Evolutionary conservation across 192 early-diverging fungal species (phyloP), one percentile per base, ranked within the genome.

Genomic region (Backusella liffmaniae): DNA sequence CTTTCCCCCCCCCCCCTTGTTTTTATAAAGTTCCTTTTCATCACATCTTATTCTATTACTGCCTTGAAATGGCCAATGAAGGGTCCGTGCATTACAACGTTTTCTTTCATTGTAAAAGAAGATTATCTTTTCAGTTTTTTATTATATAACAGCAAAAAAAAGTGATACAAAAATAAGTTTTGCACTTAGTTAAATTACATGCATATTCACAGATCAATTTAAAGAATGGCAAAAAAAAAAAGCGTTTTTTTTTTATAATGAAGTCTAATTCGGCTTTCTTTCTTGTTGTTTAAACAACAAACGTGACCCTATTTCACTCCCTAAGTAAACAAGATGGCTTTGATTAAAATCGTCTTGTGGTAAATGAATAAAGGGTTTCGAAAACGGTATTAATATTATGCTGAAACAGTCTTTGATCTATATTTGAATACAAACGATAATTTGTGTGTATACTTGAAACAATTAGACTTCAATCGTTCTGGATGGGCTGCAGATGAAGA

Each of bases 381-480:
- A 62, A 13, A 62, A 29, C 23, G 23, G 23, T 59, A 62, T 12
- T 62, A 23, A 62, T 62, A 23, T 12, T 13, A 21, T 59, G 26
- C 56, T 62, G 56, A 62, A 62, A 62, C 56, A 62, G n/a, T 49
- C 46, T 49, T 49, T 49, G n/a, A 49, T n/a, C 46, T 49, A 29
- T 29, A 62, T 12, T 62, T 26, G 23, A 29, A 62, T 62, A 23
- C 26, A 62, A 62, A 62, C 56, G 56, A 44, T 44, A 44, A 44
- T 15, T 15, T 44, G 42, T 44, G 42, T 18, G 56, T 10, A 13
- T 13, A 21, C n/a, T 29, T 62, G 56, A 62, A 62, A 62, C 56
- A 62, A 62, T 62, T 62, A 62, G 56, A 62, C 56, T 62, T 62
- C 56, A 62, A 49, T 62, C 56, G 56, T 62, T 62, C 56, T 29